Evolutionary conservation across 495 filamentous ascomycete species (phyloP).

Genomic region (Talaromyces borbonicus): DNA sequence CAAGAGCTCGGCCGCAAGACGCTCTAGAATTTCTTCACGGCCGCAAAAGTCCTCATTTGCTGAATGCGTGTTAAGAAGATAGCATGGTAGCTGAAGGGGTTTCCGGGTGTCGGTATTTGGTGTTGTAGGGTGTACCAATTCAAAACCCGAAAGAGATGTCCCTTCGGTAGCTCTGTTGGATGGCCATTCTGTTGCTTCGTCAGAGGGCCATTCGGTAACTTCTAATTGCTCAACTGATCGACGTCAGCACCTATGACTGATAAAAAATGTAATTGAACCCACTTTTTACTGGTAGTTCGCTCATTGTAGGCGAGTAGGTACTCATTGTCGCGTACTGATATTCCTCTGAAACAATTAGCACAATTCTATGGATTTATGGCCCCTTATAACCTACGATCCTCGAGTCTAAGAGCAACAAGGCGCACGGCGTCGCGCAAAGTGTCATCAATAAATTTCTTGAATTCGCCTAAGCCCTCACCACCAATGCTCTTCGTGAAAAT

Average conservation of each 20-base stretch:
- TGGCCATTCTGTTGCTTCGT: slow-evolving; percentile 8
- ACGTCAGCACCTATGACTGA: background rate
- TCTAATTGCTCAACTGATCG: background rate
- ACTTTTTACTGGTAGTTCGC: slow-evolving; percentile 7
- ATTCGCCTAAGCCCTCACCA: slow-evolving; percentile 8
- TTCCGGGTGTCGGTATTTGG: slow-evolving; percentile 6
- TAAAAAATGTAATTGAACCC: background rate
- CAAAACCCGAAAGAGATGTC: slow-evolving; percentile 12
- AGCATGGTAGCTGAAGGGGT: slow-evolving; percentile 12
- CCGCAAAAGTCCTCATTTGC: slow-evolving; percentile 20
- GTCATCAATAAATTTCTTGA: slow-evolving; percentile 10
- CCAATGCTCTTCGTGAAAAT: slow-evolving; percentile 10
- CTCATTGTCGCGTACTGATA: slow-evolving; percentile 12
- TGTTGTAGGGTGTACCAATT: slow-evolving; percentile 4
- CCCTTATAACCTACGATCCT: slow-evolving; percentile 7
- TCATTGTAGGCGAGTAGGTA: slow-evolving; percentile 13
- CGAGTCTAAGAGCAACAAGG: slow-evolving; percentile 8
- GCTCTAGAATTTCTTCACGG: slow-evolving; percentile 17
- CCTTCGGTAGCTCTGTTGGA: slow-evolving; percentile 12
- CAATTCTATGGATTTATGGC: background rate
- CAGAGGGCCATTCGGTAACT: slow-evolving; percentile 7
- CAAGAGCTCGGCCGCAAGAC: slow-evolving; percentile 16
- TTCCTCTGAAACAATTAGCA: slow-evolving; percentile 8
- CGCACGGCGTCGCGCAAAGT: slow-evolving; percentile 7
- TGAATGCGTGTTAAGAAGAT: slow-evolving; percentile 11